Evolutionary conservation across 257 asterid genomes (phyloP).

Genomic region (Ilex asprella): DNA sequence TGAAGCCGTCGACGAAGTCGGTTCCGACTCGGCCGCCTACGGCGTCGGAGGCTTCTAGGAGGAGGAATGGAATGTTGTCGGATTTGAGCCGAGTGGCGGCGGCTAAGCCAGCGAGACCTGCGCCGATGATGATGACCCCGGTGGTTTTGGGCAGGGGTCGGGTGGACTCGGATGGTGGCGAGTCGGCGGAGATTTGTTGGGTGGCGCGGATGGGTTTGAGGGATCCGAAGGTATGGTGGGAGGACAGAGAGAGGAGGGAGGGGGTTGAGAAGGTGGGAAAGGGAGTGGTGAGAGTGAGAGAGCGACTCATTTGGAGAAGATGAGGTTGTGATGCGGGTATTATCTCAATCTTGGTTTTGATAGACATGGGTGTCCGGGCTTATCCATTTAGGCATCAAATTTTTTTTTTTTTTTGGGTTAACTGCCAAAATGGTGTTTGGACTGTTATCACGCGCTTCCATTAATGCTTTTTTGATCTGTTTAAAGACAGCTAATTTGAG

Average conservation of each 20-base stretch:
- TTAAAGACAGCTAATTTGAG: too few species aligned
- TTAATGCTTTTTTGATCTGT: too few species aligned
- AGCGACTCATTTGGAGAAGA: neutral
- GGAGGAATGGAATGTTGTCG: conserved; percentile 57
- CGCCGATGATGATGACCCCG: conserved; percentile 76
- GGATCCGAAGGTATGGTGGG: conserved; percentile 14
- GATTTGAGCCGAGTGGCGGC: conserved; percentile 84
- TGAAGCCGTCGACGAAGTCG: conserved; percentile 71
- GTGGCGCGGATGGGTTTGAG: conserved; percentile 37
- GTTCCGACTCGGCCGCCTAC: conserved; percentile 98
- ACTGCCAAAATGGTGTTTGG: too few species aligned
- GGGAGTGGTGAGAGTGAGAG: conserved; percentile 12
- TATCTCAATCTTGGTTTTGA: too few species aligned
- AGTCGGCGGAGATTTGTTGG: conserved; percentile 35
- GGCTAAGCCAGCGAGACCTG: conserved; percentile 90
- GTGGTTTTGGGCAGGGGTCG: conserved; percentile 25
- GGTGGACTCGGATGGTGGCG: conserved; percentile 29
- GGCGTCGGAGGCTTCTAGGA: conserved; percentile 77
- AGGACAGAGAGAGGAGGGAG: conserved; percentile 6
- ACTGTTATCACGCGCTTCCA: too few species aligned
- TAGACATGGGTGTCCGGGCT: too few species aligned
- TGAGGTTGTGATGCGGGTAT: too few species aligned
- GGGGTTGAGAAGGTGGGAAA: conserved; percentile 16
- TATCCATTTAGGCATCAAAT: too few species aligned
- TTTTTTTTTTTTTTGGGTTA: too few species aligned